phyloP scores from a whole-genome alignment of 768 basidiomycete species.

The Calvatia gigantea region DNA sequence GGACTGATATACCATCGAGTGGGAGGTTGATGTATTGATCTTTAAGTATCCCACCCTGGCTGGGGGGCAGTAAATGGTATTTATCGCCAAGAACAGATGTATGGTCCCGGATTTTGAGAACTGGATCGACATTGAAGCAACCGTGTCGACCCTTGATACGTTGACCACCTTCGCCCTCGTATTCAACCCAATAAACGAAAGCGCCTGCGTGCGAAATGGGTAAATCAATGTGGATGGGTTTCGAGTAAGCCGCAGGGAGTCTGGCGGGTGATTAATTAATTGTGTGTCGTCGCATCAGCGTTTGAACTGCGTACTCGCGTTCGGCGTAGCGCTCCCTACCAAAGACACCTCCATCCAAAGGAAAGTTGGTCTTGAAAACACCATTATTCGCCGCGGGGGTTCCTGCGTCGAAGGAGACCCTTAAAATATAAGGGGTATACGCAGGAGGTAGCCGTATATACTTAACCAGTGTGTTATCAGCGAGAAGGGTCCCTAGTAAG shows the following conservation, averaged over 20 bases:
- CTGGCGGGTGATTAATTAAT: constrained; percentile 35
- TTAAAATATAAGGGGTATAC: constrained; percentile 81
- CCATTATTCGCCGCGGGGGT: constrained; percentile 89
- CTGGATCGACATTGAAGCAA: constrained; percentile 95
- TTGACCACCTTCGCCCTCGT: constrained; percentile 61
- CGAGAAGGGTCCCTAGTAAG: constrained; percentile 5
- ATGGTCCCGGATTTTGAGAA: constrained; percentile 73
- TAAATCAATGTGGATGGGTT: constrained; percentile 89
- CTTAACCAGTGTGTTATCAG: constrained; percentile 36
- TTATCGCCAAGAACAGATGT: constrained; percentile 65
- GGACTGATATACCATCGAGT: constrained; percentile 82
- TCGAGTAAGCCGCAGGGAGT: constrained; percentile 82
- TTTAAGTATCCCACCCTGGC: constrained; percentile 49
- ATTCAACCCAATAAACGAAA: constrained; percentile 94
- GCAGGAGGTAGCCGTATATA: constrained; percentile 97
- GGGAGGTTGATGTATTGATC: constrained; percentile 64
- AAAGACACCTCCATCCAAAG: constrained; percentile 87
- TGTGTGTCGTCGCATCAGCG: constrained; percentile 9
- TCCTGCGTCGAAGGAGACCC: constrained; percentile 89
- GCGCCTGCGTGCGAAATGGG: constrained; percentile 97
- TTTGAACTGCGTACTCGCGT: constrained; percentile 57
- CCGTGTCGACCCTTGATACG: constrained; percentile 83
- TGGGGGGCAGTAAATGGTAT: constrained; percentile 46
- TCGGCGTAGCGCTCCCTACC: constrained; percentile 70
- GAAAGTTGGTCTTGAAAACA: constrained; percentile 94